These are phyloP conservation scores for Ceratopteris richardii DNA, from an alignment of 75 land plant genomes.

Conservation along the genomic window DNA sequence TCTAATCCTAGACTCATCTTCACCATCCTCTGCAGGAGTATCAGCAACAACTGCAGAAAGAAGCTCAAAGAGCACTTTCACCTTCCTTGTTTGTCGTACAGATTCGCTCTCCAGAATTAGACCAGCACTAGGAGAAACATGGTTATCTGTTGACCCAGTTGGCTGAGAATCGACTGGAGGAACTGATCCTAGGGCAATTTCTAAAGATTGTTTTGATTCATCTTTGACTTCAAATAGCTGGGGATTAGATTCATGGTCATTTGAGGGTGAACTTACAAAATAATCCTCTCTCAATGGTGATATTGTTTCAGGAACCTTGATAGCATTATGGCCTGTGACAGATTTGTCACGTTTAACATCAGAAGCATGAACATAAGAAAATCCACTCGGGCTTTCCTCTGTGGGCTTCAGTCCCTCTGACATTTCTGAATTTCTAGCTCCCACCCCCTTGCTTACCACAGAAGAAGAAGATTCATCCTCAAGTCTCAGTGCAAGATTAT, in stretches of 20 bases:
- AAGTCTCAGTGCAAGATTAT: conserved; percentile 49
- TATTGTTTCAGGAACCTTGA: background rate
- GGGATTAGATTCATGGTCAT: background rate
- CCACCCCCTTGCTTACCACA: background rate
- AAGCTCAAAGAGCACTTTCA: conserved; percentile 60
- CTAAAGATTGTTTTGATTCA: background rate
- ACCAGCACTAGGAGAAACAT: background rate
- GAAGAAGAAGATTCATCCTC: conserved; percentile 23
- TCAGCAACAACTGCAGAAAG: conserved; percentile 87
- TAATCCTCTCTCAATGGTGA: conserved; percentile 2
- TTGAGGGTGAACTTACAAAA: background rate
- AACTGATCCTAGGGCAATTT: background rate
- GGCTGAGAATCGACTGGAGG: background rate
- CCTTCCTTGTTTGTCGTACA: conserved; percentile 44
- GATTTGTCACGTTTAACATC: background rate
- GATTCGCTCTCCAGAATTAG: conserved; percentile 14
- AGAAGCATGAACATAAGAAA: background rate
- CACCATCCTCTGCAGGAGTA: conserved; percentile 23
- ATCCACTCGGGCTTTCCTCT: background rate
- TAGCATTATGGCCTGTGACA: background rate
- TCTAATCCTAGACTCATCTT: conserved; percentile 32
- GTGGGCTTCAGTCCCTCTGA: background rate
- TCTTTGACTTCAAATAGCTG: background rate
- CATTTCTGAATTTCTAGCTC: background rate
- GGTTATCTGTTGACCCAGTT: background rate